Evolutionary conservation across 2,329 filamentous ascomycete species (phyloP).

Genomic region (Aureobasidium leucospermi): DNA sequence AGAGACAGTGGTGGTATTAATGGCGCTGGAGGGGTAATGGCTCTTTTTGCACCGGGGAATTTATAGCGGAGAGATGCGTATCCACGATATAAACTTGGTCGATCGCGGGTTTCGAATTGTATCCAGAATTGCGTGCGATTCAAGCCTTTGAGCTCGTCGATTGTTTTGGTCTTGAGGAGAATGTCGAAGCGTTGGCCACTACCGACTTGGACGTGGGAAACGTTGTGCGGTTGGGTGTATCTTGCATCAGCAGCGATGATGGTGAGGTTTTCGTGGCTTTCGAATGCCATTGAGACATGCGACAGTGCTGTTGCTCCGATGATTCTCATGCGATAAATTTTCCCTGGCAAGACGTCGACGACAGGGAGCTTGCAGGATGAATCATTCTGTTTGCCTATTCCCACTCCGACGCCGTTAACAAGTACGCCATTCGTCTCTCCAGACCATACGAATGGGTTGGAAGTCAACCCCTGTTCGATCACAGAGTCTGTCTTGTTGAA

Average conservation of each 20-base stretch:
- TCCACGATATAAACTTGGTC: too few relatives aligned
- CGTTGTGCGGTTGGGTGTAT: conserved; percentile 44
- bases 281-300: conserved; percentile 47
- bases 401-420: conserved; percentile 50
- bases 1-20: too few relatives aligned
- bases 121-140: too few relatives aligned
- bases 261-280: conserved; percentile 48
- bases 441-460: conserved; percentile 48
- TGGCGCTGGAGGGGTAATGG: too few relatives aligned
- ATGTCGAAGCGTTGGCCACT: conserved; percentile 55
- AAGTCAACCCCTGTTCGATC: conserved; percentile 45
- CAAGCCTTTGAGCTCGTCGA: too few relatives aligned
- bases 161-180: conserved; percentile 35
- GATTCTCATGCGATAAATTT: conserved; percentile 55
- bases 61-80: too few relatives aligned
- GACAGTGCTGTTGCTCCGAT: conserved; percentile 52
- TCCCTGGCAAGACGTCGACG: conserved; percentile 53
- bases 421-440: conserved; percentile 53
- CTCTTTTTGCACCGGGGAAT: too few relatives aligned
- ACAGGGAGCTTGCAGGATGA: conserved; percentile 40
- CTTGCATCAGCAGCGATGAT: conserved; percentile 53
- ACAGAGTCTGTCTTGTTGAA: conserved; percentile 48
- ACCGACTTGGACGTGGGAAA: conserved; percentile 48
- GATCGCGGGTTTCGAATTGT: too few relatives aligned
- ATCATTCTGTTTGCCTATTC: conserved; percentile 28